Conservation (phyloP, 768 basidiomycete genomes). For the Pleurotus citrinopileatus region DNA sequence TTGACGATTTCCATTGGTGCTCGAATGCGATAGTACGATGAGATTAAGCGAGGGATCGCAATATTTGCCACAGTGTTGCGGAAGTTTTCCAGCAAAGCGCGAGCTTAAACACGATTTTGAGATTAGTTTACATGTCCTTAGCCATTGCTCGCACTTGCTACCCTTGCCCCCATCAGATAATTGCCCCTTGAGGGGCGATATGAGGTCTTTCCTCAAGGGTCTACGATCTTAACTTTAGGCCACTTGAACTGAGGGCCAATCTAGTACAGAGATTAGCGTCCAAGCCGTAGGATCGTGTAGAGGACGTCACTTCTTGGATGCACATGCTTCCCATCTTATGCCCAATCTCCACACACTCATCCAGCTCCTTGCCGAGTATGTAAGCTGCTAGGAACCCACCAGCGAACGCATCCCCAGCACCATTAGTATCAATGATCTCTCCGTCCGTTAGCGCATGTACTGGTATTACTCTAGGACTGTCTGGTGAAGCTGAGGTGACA, state of each 20-base stretch:
- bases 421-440: constrained; percentile 93
- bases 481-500: constrained; percentile 56
- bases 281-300: constrained; percentile 12
- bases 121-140: too few species aligned
- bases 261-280: not conserved
- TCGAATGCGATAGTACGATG: not conserved
- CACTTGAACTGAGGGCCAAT: not conserved
- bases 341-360: constrained; percentile 77
- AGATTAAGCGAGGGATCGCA: not conserved
- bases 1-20: not conserved
- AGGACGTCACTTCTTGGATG: constrained; percentile 75
- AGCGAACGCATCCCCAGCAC: constrained; percentile 95
- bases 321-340: constrained; percentile 85
- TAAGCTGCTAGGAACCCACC: constrained; percentile 90
- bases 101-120: too few species aligned
- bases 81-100: not conserved
- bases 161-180: too few species aligned
- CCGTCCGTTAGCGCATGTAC: constrained; percentile 55
- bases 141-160: too few species aligned
- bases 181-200: too few species aligned
- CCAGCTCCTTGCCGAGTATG: constrained; percentile 70
- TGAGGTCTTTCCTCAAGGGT: too few species aligned
- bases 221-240: not conserved
- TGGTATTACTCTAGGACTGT: constrained; percentile 49
- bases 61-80: not conserved